These are phyloP conservation scores for Cytospora piceicola DNA, from an alignment of 2,329 filamentous ascomycete genomes.

Conservation along the genomic window DNA sequence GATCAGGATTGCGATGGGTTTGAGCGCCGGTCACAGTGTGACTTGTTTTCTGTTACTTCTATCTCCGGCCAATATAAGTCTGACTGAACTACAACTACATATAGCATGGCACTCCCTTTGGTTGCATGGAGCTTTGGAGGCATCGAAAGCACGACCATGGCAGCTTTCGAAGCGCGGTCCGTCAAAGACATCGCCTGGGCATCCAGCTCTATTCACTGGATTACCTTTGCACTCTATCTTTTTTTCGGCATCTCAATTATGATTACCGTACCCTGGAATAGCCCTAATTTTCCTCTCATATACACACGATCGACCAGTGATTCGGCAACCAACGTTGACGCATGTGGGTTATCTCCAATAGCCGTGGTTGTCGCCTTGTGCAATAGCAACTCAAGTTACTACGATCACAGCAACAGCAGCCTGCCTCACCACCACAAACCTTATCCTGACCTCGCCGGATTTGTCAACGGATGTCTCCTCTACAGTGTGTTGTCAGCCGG, in stretches of 20 bases:
- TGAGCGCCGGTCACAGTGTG: background rate
- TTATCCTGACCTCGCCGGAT: slow-evolving; percentile 7
- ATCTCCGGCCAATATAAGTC: background rate
- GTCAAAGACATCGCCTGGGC: slow-evolving; percentile 25
- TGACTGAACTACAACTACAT: background rate
- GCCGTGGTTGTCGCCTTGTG: slow-evolving; percentile 13
- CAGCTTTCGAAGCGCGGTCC: slow-evolving; percentile 31
- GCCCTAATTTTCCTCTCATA: background rate
- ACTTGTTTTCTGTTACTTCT: background rate
- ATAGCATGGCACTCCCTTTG: slow-evolving; percentile 29
- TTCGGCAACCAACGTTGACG: background rate
- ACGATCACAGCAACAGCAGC: no score
- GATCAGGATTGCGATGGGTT: background rate
- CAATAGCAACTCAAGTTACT: background rate
- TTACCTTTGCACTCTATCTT: slow-evolving; percentile 23
- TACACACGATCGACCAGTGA: background rate
- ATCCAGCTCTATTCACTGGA: slow-evolving; percentile 29
- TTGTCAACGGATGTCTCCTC: slow-evolving; percentile 21
- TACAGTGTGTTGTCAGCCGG: slow-evolving; percentile 24
- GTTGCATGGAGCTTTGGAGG: slow-evolving; percentile 31
- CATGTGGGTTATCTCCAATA: background rate
- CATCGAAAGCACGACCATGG: slow-evolving; percentile 31
- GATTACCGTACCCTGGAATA: slow-evolving; percentile 28
- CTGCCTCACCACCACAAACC: background rate
- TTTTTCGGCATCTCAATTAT: slow-evolving; percentile 25